phyloP scores from a whole-genome alignment of 2,329 filamentous ascomycete genomes.

The Monosporascus sp. region DNA sequence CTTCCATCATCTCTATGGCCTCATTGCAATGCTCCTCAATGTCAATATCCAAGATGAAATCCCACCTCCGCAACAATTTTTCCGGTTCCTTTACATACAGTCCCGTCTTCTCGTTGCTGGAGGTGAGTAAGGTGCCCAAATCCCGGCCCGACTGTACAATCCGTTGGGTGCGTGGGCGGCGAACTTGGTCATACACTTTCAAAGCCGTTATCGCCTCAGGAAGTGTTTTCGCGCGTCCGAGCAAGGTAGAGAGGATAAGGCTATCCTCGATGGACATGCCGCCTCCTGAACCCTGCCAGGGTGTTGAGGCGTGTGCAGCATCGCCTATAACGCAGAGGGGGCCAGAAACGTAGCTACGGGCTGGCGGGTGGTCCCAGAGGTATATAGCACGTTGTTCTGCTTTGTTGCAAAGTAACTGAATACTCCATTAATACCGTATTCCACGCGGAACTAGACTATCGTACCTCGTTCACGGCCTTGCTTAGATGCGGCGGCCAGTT shows the following conservation, averaged over 20 bases:
- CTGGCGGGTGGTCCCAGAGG: slow-evolving; percentile 18
- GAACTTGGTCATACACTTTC: slow-evolving; percentile 12
- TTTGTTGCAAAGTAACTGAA: slow-evolving; percentile 15
- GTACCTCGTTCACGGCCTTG: slow-evolving; percentile 16
- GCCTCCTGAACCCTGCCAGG: slow-evolving; percentile 16
- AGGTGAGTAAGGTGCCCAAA: slow-evolving; percentile 9
- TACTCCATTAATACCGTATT: neutral
- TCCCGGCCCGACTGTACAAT: slow-evolving; percentile 15
- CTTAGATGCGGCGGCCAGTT: slow-evolving; percentile 15
- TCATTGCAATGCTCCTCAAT: slow-evolving; percentile 13
- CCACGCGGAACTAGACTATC: neutral
- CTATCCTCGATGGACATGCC: slow-evolving; percentile 18
- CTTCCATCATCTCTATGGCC: slow-evolving; percentile 11
- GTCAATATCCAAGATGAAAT: slow-evolving; percentile 16
- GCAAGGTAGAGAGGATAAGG: slow-evolving; percentile 13
- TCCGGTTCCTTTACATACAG: slow-evolving; percentile 4
- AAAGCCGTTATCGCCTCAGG: slow-evolving; percentile 10
- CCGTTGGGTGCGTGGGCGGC: slow-evolving; percentile 15
- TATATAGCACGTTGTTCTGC: slow-evolving; percentile 15
- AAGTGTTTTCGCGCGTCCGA: slow-evolving; percentile 7
- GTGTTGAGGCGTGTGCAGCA: slow-evolving; percentile 13
- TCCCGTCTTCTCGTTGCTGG: slow-evolving; percentile 3
- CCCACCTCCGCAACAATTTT: slow-evolving; percentile 11
- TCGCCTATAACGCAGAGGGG: slow-evolving; percentile 14
- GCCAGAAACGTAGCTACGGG: slow-evolving; percentile 13